Conservation (phyloP, 371 early-diverging fungal species). For the Syncephalastrum racemosum region DNA sequence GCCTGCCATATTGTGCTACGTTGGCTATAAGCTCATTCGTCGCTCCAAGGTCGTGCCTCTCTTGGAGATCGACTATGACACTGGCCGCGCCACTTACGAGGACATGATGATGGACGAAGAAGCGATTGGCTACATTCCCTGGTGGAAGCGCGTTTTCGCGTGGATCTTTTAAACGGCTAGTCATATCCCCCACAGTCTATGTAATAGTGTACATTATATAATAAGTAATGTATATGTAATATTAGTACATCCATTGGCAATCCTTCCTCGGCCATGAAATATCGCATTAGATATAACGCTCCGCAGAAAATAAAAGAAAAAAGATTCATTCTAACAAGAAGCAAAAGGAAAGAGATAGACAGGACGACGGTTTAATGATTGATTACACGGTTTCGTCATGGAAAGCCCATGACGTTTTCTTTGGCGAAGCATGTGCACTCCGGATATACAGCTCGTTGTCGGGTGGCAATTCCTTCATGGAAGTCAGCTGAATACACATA, state of each 20-base stretch:
- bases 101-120: constrained; percentile 34
- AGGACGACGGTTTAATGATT: background rate
- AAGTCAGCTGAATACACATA: background rate
- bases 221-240: background rate
- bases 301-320: background rate
- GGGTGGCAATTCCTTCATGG: constrained; percentile 66
- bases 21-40: constrained; percentile 46
- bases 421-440: constrained; percentile 73
- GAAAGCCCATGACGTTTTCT: constrained; percentile 84
- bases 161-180: constrained; percentile 11
- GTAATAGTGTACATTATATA: constrained; percentile 1
- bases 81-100: constrained; percentile 35
- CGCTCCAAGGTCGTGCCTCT: constrained; percentile 57
- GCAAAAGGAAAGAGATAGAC: too few relatives aligned
- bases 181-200: background rate
- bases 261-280: background rate
- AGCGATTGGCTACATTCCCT: constrained; percentile 12
- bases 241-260: background rate
- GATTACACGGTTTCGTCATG: constrained; percentile 39
- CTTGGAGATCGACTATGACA: constrained; percentile 52
- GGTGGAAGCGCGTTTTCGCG: constrained; percentile 14
- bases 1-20: constrained; percentile 44
- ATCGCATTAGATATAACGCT: constrained; percentile 16
- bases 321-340: too few relatives aligned
- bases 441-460: constrained; percentile 74